Base-by-base conservation (phyloP, 2,329 filamentous ascomycete genomes). In the Aspergillus pseudoterreus region DNA sequence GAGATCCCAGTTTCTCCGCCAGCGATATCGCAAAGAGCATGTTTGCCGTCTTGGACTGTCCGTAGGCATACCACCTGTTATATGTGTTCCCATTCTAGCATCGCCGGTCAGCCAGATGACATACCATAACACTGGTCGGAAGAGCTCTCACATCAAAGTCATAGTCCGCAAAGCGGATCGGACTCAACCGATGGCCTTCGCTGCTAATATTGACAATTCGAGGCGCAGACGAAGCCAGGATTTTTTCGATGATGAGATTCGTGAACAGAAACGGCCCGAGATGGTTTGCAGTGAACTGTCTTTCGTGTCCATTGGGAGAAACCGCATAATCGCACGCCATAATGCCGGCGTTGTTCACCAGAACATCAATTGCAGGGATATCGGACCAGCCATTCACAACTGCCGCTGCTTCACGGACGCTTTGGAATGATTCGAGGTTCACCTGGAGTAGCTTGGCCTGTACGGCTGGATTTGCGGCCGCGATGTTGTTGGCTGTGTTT, bases 191-290 rank as follows among this genome's bases (percentile, higher is more conserved):
- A 54, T 80, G 70, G 1, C 75, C 76, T 30, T 72, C 63, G 57
- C 76, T 78, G 22, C 69, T 70, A 6, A 80, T 62, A 52, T 71
- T 77, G 17, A 81, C 69, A 6, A 81, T 53, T 0, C 74, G 63
- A 11, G 69, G 60, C 6, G 51, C 52, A 10, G 58, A 17, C 1
- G 68, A 49, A 0, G 61, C 58, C 0, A 65, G 6, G 3, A 71
- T 39, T 52, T 71, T 68, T 3, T 54, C 55, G 24, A 75, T 63
- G 15, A 75, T 61, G 38, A 71, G 52, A 47, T 72, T 73, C 15
- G 71, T 74, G 42, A 74, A 64, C 14, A 75, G 56, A 42, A 74
- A 75, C 14, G 63, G 69, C 4, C 66, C 66, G 12, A 75, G 50
- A 53, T 75, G 67, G 56, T 73, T 77, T 1, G 63, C 70, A 4